A percentile compares a stretch with the other conserved stretches of the same genome.
phyloP scores from a whole-genome alignment of 352 stramenopile species.

The Paralagenidium karlingii region DNA sequence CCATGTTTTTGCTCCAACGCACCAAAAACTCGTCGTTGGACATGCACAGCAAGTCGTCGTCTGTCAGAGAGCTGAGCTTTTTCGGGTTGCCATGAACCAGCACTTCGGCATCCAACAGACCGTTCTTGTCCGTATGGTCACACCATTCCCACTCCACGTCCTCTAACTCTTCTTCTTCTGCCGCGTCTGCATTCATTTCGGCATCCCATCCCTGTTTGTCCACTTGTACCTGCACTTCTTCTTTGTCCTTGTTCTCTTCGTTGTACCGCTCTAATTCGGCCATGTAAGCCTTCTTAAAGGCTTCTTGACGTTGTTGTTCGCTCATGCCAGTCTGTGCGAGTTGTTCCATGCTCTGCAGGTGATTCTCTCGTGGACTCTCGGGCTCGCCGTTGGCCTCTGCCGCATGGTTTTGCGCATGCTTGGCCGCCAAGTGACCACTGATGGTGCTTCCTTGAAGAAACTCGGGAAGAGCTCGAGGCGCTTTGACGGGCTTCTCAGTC shows the following conservation, averaged over 20 bases:
- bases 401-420: constrained; percentile 40
- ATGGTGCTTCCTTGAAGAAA: constrained; percentile 78
- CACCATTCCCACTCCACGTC: constrained; percentile 81
- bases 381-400: constrained; percentile 17
- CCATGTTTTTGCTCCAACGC: constrained; percentile 4
- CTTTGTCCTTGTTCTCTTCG: constrained; percentile 59
- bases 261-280: constrained; percentile 79
- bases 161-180: constrained; percentile 68
- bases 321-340: constrained; percentile 58
- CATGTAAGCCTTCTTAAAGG: constrained; percentile 73
- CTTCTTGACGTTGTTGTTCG: constrained; percentile 69
- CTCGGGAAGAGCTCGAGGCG: constrained; percentile 52
- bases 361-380: constrained; percentile 13
- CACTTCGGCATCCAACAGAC: constrained; percentile 17
- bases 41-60: constrained; percentile 75
- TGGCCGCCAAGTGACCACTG: constrained; percentile 76
- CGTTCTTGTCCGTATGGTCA: constrained; percentile 32
- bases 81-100: constrained; percentile 56
- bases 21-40: constrained; percentile 79
- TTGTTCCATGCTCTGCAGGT: constrained; percentile 36
- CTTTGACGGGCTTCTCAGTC: constrained; percentile 4
- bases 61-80: constrained; percentile 48
- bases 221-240: constrained; percentile 69
- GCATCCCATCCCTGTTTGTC: constrained; percentile 76
- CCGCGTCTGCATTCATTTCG: constrained; percentile 59